Base-by-base conservation (phyloP, 139 green algal species). In the Coccomyxa sp. region DNA sequence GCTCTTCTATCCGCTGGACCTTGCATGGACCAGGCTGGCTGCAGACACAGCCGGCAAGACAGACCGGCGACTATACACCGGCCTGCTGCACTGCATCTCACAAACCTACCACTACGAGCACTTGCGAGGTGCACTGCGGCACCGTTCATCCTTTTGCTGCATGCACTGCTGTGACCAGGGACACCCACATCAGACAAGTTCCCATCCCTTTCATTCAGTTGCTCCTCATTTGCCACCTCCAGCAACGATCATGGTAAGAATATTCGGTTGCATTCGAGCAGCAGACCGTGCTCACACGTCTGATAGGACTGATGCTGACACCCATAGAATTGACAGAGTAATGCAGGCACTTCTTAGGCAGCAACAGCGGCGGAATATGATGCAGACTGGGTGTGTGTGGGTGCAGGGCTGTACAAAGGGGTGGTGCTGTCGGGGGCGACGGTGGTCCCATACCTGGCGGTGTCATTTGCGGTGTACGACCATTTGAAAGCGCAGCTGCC, bases 1-100 rank as follows among this genome's bases (percentile, higher is more conserved):
- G 67, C 67, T 93, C 66, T 89, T 93, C 30, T 93, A 95, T 80
- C 92, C 92, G 13, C 85, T 95, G 17, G 90, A 94, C 75, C 76
- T 95, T 14, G 79, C 76, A 67, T 84, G 90, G 57, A 92, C 88
- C 0, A 85, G 91, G 32, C 89, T 94, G 67, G 92, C 90, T 18
- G 90, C 90, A 10, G 90, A 94, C 82, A 87, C 68, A 83, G 23
- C 79, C 17, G 51, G 16, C 18, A 57, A 18, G 32, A 45, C 82
- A 45, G 81, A 78, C 63, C 31, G 31, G 7, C 59, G 79, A 28
- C 74, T 81, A 23, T 91, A 91, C 76, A 76, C 58, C 12, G 84
- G 45, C 78, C 79, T 92, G 45, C 68, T 76, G 4, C 71, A 84
- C 13, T 87, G 83, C 51, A 45, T 88, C 30, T 16, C 31, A n/a